Evolutionary conservation across 139 green algal genomes (phyloP).

Genomic region (Coelastrella sp.): DNA sequence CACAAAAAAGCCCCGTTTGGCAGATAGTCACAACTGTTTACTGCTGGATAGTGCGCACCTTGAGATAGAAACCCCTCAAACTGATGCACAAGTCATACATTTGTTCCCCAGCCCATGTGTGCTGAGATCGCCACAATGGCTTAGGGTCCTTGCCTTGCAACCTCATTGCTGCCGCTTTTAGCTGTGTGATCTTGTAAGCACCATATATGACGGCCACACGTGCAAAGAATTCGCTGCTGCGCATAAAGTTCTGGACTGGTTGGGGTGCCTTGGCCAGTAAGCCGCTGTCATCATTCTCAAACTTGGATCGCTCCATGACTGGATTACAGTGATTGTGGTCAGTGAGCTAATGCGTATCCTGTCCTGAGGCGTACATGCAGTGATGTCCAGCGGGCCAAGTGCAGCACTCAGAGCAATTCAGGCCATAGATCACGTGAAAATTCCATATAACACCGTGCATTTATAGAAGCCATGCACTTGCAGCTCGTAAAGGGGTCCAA

Average conservation of each 20-base stretch:
- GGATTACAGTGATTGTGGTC: neutral
- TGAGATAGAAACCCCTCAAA: conserved; percentile 92
- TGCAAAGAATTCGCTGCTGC: conserved; percentile 83
- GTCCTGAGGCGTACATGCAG: neutral
- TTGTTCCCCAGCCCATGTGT: conserved; percentile 75
- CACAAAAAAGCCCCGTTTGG: too few species aligned
- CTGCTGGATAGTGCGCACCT: conserved; percentile 60
- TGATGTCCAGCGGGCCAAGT: too few species aligned
- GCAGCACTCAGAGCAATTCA: too few species aligned
- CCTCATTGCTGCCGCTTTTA: conserved; percentile 48
- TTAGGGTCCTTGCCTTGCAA: conserved; percentile 49
- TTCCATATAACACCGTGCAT: too few species aligned
- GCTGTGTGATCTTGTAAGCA: conserved; percentile 84
- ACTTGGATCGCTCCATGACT: neutral
- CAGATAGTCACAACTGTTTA: neutral
- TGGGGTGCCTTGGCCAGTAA: conserved; percentile 1
- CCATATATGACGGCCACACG: conserved; percentile 80
- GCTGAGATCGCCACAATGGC: conserved; percentile 79
- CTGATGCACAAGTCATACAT: conserved; percentile 90
- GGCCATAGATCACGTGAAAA: too few species aligned
- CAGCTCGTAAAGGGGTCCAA: neutral
- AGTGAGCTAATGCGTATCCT: neutral
- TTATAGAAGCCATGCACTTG: too few species aligned
- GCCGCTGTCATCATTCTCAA: neutral
- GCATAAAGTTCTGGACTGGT: conserved; percentile 44